These are phyloP conservation scores for Aureobasidium leucospermi DNA, from an alignment of 2,329 filamentous ascomycete genomes.

Conservation along the genomic window DNA sequence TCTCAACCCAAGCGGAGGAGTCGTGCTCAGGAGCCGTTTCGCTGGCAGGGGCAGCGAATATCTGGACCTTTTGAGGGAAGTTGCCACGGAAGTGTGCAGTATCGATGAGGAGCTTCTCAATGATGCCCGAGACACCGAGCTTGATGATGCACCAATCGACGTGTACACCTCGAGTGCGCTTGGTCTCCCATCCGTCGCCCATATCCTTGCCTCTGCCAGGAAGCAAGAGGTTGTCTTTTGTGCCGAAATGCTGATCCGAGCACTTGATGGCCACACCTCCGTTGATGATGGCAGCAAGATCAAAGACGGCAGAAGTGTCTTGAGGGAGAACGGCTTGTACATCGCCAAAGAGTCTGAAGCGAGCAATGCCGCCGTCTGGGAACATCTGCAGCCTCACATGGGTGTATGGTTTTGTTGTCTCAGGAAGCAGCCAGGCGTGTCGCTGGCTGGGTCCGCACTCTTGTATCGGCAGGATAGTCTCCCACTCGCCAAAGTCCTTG, in stretches of 20 bases:
- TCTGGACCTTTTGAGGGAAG: slow-evolving; percentile 67
- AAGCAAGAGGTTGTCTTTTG: slow-evolving; percentile 71
- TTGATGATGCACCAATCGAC: slow-evolving; percentile 75
- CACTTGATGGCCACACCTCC: slow-evolving; percentile 68
- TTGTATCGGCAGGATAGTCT: slow-evolving; percentile 60
- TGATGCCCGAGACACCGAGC: slow-evolving; percentile 58
- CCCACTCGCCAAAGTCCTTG: slow-evolving; percentile 48
- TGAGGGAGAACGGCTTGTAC: slow-evolving; percentile 70
- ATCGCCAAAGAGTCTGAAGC: slow-evolving; percentile 69
- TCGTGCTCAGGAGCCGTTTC: slow-evolving; percentile 46
- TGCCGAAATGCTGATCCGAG: slow-evolving; percentile 79
- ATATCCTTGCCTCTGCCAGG: slow-evolving; percentile 75
- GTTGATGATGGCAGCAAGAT: slow-evolving; percentile 71
- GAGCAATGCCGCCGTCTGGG: slow-evolving; percentile 74
- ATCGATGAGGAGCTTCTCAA: slow-evolving; percentile 65
- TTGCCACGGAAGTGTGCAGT: slow-evolving; percentile 80
- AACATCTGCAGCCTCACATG: slow-evolving; percentile 80
- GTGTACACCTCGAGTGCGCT: slow-evolving; percentile 65
- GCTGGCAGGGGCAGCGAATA: slow-evolving; percentile 50
- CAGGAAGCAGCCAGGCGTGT: slow-evolving; percentile 63
- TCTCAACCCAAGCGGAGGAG: slow-evolving; percentile 56
- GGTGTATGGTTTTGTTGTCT: slow-evolving; percentile 60
- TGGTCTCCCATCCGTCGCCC: slow-evolving; percentile 84
- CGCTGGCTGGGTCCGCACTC: slow-evolving; percentile 68
- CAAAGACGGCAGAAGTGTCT: slow-evolving; percentile 58